These are phyloP conservation scores for Bromus sterilis DNA, from an alignment of 176 grass and related monocot species.

Conservation along the genomic window DNA sequence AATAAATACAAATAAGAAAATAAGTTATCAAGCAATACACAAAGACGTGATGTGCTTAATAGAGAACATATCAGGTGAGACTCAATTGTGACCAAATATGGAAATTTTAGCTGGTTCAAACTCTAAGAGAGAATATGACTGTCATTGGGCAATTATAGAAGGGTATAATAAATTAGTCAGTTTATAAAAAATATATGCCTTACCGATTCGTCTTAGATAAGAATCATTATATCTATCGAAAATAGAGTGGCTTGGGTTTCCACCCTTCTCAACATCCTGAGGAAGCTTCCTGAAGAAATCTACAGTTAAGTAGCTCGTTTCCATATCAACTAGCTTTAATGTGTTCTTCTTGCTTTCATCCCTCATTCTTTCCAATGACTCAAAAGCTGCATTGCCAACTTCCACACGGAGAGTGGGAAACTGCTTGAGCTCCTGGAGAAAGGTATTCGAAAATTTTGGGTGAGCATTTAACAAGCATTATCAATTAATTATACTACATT, in stretches of 20 bases:
- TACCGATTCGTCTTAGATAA: conserved; percentile 95
- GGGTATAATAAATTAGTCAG: neutral
- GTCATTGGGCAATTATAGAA: neutral
- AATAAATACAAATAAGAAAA: neutral
- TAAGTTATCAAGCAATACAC: neutral
- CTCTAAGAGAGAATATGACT: neutral
- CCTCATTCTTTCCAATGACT: conserved; percentile 97
- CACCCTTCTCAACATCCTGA: conserved; percentile 97
- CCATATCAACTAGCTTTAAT: conserved; percentile 96
- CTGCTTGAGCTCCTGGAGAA: conserved; percentile 86
- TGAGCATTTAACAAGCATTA: neutral
- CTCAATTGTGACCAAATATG: neutral
- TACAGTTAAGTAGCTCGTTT: conserved; percentile 92
- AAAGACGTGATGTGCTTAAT: neutral
- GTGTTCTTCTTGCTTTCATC: conserved; percentile 99
- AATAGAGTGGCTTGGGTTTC: conserved; percentile 96
- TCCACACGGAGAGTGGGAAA: conserved; percentile 89
- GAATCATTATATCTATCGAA: conserved; percentile 99
- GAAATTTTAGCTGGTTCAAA: neutral
- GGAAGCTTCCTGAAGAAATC: conserved; percentile 99
- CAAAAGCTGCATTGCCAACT: conserved; percentile 84
- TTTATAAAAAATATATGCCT: neutral
- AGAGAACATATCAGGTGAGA: neutral
- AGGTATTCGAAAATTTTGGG: neutral
- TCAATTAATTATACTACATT: neutral